Evolutionary conservation across 139 green algal species (phyloP), one percentile per base, ranked within the genome.

Genomic region (Monoraphidium neglectum): DNA sequence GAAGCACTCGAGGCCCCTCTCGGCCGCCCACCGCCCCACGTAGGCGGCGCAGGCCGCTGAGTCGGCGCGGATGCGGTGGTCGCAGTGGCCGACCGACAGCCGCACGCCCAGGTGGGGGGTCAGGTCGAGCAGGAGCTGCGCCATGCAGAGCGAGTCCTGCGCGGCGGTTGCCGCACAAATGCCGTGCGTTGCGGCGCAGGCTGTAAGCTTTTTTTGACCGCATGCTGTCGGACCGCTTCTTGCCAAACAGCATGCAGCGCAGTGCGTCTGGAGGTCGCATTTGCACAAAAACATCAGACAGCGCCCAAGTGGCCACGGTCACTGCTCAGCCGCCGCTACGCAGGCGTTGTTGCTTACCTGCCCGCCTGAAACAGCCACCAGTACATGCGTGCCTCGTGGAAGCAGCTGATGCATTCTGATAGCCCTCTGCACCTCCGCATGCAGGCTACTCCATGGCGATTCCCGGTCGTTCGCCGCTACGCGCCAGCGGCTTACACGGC

Each of bases 111-210:
- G 63, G 6, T 54, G 8, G 24, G 59, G 75, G 32, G 70, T 49
- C 60, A 88, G 54, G 74, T 88, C 78, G 21, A 59, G 46, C 56
- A 88, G 62, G 33, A 78, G 33, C 30, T 69, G 71, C 5, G 77
- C 70, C 38, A 88, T 59, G 66, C 70, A 79, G 57, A 88, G 28
- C 21, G 83, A 88, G 66, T 84, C 83, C 83, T 88, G 67, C 36
- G 35, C 51, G 4, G 3, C 38, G 6, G 68, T 8, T 51, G 43
- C 8, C 8, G 43, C 43, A 8, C 8, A 8, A 12, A 21, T 51
- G 8, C 8, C 43, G 12, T 51, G 43, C 43, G 43, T 51, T 51
- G 8, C 8, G 43, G 43, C 43, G 43, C 43, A 51, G 43, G 43
- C 43, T 8, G n/a, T n/a, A n/a, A n/a, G n/a, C n/a, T n/a, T n/a